Evolutionary conservation across 345 rosid species (phyloP).

Genomic region (Combretum micranthum): DNA sequence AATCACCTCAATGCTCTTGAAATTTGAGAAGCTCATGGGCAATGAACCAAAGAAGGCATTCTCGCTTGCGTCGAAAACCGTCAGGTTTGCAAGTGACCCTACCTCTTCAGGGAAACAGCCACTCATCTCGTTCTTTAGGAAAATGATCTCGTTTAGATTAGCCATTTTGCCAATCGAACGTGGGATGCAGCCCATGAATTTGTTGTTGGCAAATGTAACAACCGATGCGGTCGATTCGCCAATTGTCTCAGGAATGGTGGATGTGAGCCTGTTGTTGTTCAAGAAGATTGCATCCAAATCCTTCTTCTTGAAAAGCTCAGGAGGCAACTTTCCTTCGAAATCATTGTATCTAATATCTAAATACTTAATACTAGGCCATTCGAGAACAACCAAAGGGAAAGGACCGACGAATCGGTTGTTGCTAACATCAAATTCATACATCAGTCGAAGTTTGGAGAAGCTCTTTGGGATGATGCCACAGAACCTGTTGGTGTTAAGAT

Average conservation of each 20-base stretch:
- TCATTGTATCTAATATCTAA: constrained; percentile 64
- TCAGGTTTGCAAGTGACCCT: constrained; percentile 40
- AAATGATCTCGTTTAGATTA: constrained; percentile 51
- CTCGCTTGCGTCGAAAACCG: constrained; percentile 47
- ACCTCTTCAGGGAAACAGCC: constrained; percentile 78
- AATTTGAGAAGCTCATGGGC: constrained; percentile 27
- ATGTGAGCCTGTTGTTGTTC: constrained; percentile 69
- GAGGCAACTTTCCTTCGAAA: constrained; percentile 68
- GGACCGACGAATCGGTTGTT: constrained; percentile 74
- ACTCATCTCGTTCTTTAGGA: constrained; percentile 41
- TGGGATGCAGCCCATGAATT: constrained; percentile 68
- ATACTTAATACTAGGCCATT: constrained; percentile 47
- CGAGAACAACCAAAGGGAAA: constrained; percentile 50
- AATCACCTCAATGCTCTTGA: constrained; percentile 29
- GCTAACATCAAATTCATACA: constrained; percentile 80
- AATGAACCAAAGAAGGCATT: constrained; percentile 45
- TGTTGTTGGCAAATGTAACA: constrained; percentile 61
- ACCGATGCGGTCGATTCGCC: constrained; percentile 57
- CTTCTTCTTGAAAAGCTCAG: constrained; percentile 35
- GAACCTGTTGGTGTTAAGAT: constrained; percentile 66
- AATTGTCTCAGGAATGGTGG: constrained; percentile 50
- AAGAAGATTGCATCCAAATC: constrained; percentile 61
- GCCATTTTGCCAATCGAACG: constrained; percentile 52
- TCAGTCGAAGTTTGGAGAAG: constrained; percentile 34
- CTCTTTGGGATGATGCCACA: constrained; percentile 73